Evolutionary conservation across 2,329 filamentous ascomycete genomes (phyloP).

Genomic region (Colletotrichum sidae): DNA sequence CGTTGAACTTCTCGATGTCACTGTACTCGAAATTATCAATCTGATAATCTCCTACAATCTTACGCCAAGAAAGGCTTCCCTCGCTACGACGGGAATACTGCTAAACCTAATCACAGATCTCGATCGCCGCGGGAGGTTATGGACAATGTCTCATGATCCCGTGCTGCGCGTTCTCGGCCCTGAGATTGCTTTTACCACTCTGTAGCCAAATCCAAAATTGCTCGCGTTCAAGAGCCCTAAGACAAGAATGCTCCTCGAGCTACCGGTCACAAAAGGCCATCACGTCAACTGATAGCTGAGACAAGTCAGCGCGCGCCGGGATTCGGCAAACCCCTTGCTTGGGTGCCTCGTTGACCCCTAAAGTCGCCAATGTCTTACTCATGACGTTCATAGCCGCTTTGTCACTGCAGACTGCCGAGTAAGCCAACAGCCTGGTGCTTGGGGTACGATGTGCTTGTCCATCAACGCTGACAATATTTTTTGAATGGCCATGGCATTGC

Average conservation of each 20-base stretch:
- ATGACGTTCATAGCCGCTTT: no score
- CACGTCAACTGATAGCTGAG: slow-evolving; percentile 1
- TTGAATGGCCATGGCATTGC: no score
- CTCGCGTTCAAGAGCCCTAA: slow-evolving; percentile 2
- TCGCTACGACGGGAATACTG: no score
- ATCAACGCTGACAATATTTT: no score
- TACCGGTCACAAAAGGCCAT: not conserved
- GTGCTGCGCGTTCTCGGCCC: no score
- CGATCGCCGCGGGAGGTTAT: not conserved
- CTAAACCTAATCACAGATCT: slow-evolving; percentile 1
- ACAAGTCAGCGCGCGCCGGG: slow-evolving; percentile 11
- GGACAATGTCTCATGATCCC: no score
- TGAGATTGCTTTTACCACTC: no score
- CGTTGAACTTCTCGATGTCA: slow-evolving; percentile 15
- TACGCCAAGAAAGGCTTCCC: not conserved
- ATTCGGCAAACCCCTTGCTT: slow-evolving; percentile 15
- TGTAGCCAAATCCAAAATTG: no score
- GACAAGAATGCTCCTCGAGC: slow-evolving; percentile 16
- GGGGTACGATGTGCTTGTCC: no score
- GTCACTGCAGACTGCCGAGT: no score
- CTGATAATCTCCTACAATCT: slow-evolving; percentile 24
- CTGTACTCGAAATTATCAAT: slow-evolving; percentile 22
- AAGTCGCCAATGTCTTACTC: not conserved
- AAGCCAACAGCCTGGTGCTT: no score
- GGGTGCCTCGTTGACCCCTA: not conserved